These are phyloP conservation scores for Botrytis tulipae DNA, from an alignment of 2,329 filamentous ascomycete genomes.

Conservation along the genomic window DNA sequence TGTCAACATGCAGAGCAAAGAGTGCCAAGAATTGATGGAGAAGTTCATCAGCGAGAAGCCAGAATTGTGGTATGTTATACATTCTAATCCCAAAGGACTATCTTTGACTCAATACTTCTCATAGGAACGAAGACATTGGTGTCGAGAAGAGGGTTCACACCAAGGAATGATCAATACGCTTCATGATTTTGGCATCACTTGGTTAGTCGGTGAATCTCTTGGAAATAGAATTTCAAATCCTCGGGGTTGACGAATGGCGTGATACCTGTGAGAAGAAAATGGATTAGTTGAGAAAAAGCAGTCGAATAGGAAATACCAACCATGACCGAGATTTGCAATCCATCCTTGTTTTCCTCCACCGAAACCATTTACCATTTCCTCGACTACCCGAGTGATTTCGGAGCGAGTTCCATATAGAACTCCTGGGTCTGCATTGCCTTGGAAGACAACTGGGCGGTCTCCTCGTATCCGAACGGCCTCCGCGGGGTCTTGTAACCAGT, in stretches of 20 bases:
- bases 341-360: slow-evolving; percentile 78
- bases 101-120: slow-evolving; percentile 3
- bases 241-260: slow-evolving; percentile 94
- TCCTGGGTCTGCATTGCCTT: slow-evolving; percentile 95
- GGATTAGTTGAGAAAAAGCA: slow-evolving; percentile 27
- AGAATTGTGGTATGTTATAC: slow-evolving; percentile 58
- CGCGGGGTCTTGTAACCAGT: slow-evolving; percentile 90
- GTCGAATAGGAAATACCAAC: slow-evolving; percentile 50
- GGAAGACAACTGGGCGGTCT: slow-evolving; percentile 72
- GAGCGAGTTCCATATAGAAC: slow-evolving; percentile 82
- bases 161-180: slow-evolving; percentile 35
- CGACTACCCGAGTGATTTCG: slow-evolving; percentile 77
- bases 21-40: slow-evolving; percentile 68
- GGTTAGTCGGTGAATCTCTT: slow-evolving; percentile 78
- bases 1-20: slow-evolving; percentile 63
- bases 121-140: slow-evolving; percentile 59
- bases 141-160: slow-evolving; percentile 46
- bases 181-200: not conserved
- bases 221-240: slow-evolving; percentile 87
- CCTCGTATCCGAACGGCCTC: slow-evolving; percentile 79
- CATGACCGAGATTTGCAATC: slow-evolving; percentile 96
- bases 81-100: not conserved
- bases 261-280: slow-evolving; percentile 58
- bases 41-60: slow-evolving; percentile 71
- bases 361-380: slow-evolving; percentile 87